These are phyloP conservation scores for Lodderomyces parapsilosis DNA, from an alignment of 1,139 yeast genomes.

Conservation along the genomic window DNA sequence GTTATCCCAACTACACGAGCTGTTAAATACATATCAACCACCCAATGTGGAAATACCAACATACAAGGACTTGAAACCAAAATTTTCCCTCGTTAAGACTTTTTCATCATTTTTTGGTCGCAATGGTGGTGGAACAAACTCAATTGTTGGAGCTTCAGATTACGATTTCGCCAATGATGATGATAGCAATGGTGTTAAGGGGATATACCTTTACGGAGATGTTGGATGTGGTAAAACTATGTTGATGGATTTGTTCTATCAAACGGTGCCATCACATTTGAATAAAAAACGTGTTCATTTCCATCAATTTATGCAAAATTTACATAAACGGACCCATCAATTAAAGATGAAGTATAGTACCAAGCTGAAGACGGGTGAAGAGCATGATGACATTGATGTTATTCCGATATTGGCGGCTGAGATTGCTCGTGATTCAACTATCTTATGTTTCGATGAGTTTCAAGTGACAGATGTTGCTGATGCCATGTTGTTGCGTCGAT, in stretches of 20 bases:
- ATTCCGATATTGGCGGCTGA: constrained; percentile 84
- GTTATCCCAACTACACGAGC: constrained; percentile 51
- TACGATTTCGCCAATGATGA: constrained; percentile 1
- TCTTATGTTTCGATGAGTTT: constrained; percentile 92
- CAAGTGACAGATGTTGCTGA: constrained; percentile 98
- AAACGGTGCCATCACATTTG: constrained; percentile 73
- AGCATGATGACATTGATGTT: constrained; percentile 67
- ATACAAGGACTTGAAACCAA: constrained; percentile 40
- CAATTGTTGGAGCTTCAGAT: constrained; percentile 1
- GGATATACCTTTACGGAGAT: constrained; percentile 92
- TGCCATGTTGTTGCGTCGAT: constrained; percentile 87
- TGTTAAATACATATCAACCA: constrained; percentile 50
- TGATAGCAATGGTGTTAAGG: constrained; percentile 47
- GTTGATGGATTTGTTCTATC: constrained; percentile 93
- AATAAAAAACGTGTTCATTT: constrained; percentile 83
- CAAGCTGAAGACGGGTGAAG: not conserved
- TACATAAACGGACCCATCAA: constrained; percentile 84
- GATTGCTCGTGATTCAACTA: constrained; percentile 71
- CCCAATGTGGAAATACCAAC: constrained; percentile 53
- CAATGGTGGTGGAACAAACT: constrained; percentile 6
- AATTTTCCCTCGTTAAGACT: constrained; percentile 38
- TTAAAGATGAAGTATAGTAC: constrained; percentile 54
- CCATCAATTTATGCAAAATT: constrained; percentile 94
- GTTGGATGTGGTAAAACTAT: constrained; percentile 98
- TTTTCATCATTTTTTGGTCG: constrained; percentile 34